Conservation (phyloP, 1,284 basidiomycete genomes). For the Sporisorium scitamineum region DNA sequence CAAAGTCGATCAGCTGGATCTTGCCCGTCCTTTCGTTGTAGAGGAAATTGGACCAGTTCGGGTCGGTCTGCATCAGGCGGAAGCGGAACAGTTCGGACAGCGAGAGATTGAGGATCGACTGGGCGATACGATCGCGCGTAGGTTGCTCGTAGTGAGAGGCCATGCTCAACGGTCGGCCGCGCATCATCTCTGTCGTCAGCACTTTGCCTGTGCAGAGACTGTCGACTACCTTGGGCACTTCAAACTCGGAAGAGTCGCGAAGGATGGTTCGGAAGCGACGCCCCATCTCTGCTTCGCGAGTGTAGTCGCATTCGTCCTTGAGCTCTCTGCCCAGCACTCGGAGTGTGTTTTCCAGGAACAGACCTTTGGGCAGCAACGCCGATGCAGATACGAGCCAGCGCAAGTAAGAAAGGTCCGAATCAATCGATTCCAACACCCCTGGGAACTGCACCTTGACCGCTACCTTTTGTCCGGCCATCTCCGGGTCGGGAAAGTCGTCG, state of each 20-base stretch:
- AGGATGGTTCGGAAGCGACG: conserved; percentile 73
- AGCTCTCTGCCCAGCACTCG: conserved; percentile 89
- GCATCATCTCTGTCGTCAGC: conserved; percentile 88
- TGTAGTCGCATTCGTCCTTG: conserved; percentile 94
- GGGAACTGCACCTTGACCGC: conserved; percentile 98
- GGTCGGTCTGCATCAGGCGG: conserved; percentile 96
- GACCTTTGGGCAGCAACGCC: conserved; percentile 82
- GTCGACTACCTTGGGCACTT: conserved; percentile 83
- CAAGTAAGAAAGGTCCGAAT: conserved; percentile 87
- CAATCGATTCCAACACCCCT: conserved; percentile 86
- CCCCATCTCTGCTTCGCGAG: conserved; percentile 84
- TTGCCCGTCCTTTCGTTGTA: conserved; percentile 75
- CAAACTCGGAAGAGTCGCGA: conserved; percentile 74
- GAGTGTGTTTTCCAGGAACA: conserved; percentile 82
- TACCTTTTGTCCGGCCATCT: conserved; percentile 70
- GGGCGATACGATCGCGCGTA: conserved; percentile 87
- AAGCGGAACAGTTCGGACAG: conserved; percentile 91
- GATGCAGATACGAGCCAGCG: conserved; percentile 85
- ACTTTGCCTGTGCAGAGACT: conserved; percentile 83
- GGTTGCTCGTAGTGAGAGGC: conserved; percentile 76
- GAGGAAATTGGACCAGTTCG: conserved; percentile 98
- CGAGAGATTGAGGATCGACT: conserved; percentile 84
- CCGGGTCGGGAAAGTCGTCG: conserved; percentile 46
- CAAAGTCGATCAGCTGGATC: conserved; percentile 95
- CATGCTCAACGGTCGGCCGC: conserved; percentile 80